Evolutionary conservation across 768 basidiomycete species (phyloP).

Genomic region (Gelatoporia subvermispora): DNA sequence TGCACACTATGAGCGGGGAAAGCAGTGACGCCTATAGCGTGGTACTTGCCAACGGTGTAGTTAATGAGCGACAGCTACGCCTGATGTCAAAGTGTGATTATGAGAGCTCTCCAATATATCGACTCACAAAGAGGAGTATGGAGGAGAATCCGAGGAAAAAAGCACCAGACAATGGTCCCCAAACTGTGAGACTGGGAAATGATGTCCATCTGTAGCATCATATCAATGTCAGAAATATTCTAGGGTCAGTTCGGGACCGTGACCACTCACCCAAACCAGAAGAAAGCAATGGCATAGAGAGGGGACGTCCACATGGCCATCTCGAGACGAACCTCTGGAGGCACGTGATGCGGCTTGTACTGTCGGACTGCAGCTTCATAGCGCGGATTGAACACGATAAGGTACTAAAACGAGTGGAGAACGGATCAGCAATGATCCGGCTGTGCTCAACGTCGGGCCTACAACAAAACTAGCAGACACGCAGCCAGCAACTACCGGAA

Average conservation of each 20-base stretch:
- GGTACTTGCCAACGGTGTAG: conserved; percentile 43
- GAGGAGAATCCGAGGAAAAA: conserved; percentile 48
- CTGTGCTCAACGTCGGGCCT: no score
- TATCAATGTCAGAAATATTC: background rate
- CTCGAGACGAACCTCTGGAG: conserved; percentile 55
- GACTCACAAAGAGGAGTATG: conserved; percentile 49
- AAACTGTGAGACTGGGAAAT: conserved; percentile 43
- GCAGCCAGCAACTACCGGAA: conserved; percentile 50
- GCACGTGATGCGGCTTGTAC: conserved; percentile 45
- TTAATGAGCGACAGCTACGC: conserved; percentile 47
- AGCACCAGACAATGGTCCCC: conserved; percentile 50
- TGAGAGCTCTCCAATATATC: background rate
- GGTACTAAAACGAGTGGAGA: no score
- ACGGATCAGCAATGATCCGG: no score
- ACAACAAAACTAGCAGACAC: no score
- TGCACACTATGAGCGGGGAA: conserved; percentile 47
- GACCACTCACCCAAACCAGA: conserved; percentile 51
- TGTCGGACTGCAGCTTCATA: conserved; percentile 40
- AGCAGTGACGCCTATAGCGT: no score
- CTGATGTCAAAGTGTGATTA: background rate
- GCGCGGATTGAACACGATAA: conserved; percentile 43
- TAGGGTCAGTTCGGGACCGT: background rate
- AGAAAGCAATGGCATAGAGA: conserved; percentile 47
- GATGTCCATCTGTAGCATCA: conserved; percentile 47
- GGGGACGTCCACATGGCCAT: conserved; percentile 48